Base-by-base conservation (phyloP, 2,329 filamentous ascomycete genomes). In the Fusarium devonianum region DNA sequence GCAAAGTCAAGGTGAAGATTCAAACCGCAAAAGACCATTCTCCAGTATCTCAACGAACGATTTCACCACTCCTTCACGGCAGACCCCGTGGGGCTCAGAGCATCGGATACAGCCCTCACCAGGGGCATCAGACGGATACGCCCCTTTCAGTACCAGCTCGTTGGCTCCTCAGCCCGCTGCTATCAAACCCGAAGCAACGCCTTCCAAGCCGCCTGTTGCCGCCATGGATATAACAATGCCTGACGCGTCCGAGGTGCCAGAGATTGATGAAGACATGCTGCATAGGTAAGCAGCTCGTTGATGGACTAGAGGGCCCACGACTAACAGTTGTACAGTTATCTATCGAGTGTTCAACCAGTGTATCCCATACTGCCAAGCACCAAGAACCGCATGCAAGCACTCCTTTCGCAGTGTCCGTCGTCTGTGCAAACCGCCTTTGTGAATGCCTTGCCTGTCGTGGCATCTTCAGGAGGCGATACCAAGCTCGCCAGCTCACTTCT, bases 361-460 rank as follows among this genome's bases (percentile, higher is more conserved):
- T 85, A 89, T 48, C 87, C 87, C 0, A 75, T 91, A 33, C 74
- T 91, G 10, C 80, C 86, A 2, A 76, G 76, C 41, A 82, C 73
- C 43, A 85, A 81, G 61, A 69, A 72, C 11, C 76, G 77, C n/a
- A 69, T 88, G 8, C 79, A 82, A 47, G 75, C 76, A 7, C 75
- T 84, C 14, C 69, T 90, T 14, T 73, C 74, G 3, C 78, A 80
- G 34, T 85, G 83, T 57, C 80, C 84, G 0, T 62, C 74, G 2
- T 68, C 76, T 4, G 74, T 90, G 10, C 79, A 84, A 53, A 80
- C 83, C 47, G 87, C 86, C 1, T 89, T 90, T 60, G 70, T 81
- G 14, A 81, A 84, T 47, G 85, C 86, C 1, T 74, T 91, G 8
- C 77, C 85, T 6, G 78, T 88, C 11, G 69, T 72, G 9, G 65